These are phyloP conservation scores for Agastache rugosa DNA, from an alignment of 257 asterid species.

Conservation along the genomic window DNA sequence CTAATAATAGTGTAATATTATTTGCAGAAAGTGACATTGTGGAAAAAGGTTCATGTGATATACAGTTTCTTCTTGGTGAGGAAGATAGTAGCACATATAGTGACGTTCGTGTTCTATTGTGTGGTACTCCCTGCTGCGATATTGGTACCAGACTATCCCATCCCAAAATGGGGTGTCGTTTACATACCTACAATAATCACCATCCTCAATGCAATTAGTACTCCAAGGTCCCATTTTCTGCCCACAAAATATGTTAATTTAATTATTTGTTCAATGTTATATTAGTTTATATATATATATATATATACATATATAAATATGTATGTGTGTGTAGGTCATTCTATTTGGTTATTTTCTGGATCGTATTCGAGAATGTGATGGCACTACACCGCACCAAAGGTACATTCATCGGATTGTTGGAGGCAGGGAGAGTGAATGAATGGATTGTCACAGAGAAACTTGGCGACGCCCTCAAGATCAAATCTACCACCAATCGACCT, in stretches of 20 bases:
- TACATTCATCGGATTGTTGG: conserved; percentile 85
- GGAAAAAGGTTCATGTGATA: conserved; percentile 87
- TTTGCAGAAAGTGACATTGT: conserved; percentile 76
- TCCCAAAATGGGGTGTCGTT: conserved; percentile 90
- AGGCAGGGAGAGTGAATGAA: conserved; percentile 86
- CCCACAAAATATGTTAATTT: no score
- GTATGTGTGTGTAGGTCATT: conserved; percentile 51
- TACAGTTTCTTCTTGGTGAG: conserved; percentile 95
- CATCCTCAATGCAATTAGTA: conserved; percentile 76
- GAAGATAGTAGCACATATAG: conserved; percentile 86
- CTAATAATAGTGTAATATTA: no score
- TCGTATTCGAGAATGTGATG: conserved; percentile 94
- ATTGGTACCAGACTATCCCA: conserved; percentile 80
- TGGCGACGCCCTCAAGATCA: conserved; percentile 75
- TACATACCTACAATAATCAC: conserved; percentile 85
- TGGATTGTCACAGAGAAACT: conserved; percentile 97
- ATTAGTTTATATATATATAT: background rate
- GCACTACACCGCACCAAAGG: conserved; percentile 90
- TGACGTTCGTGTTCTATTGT: conserved; percentile 80
- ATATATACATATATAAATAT: no score
- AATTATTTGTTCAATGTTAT: no score
- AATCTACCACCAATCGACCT: conserved; percentile 58
- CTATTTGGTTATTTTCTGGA: conserved; percentile 84
- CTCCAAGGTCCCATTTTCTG: conserved; percentile 73
- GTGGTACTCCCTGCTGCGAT: conserved; percentile 86